phyloP scores from a whole-genome alignment of 2,329 filamentous ascomycete species.

The Venturia aucupariae region DNA sequence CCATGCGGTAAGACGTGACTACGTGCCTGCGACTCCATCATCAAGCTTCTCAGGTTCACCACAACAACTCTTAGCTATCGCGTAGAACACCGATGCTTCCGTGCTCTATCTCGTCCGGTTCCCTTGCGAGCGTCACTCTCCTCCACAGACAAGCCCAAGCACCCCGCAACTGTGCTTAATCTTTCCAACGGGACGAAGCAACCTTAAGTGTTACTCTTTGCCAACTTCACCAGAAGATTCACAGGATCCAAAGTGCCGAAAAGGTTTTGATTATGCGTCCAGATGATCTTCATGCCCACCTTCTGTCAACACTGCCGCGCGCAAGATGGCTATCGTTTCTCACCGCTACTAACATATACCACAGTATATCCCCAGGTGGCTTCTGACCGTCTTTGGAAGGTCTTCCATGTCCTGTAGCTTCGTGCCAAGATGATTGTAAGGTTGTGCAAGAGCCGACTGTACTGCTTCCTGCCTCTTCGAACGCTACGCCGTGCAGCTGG shows the following conservation, averaged over 20 bases:
- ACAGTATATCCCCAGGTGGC: not conserved
- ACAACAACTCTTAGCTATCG: not conserved
- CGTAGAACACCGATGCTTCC: not conserved
- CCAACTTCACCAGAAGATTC: not conserved
- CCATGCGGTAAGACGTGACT: not conserved
- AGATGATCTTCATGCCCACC: not conserved
- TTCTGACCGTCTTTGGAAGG: not conserved
- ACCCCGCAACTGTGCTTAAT: not conserved
- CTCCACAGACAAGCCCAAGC: not conserved
- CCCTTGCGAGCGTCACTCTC: not conserved
- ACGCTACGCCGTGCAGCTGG: too few species aligned
- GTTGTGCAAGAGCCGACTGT: not conserved
- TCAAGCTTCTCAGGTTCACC: not conserved
- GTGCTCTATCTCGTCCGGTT: not conserved
- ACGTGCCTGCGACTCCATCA: not conserved
- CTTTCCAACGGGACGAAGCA: not conserved
- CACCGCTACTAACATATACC: not conserved
- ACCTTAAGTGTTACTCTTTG: not conserved
- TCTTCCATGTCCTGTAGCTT: not conserved
- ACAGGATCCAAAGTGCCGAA: not conserved
- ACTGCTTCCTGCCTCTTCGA: not conserved
- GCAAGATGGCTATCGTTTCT: not conserved
- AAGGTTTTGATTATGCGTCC: not conserved
- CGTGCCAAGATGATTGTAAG: slow-evolving; percentile 1
- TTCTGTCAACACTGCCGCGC: not conserved